These are phyloP conservation scores for Scorias spongiosa DNA, from an alignment of 2,329 filamentous ascomycete genomes.

Conservation along the genomic window DNA sequence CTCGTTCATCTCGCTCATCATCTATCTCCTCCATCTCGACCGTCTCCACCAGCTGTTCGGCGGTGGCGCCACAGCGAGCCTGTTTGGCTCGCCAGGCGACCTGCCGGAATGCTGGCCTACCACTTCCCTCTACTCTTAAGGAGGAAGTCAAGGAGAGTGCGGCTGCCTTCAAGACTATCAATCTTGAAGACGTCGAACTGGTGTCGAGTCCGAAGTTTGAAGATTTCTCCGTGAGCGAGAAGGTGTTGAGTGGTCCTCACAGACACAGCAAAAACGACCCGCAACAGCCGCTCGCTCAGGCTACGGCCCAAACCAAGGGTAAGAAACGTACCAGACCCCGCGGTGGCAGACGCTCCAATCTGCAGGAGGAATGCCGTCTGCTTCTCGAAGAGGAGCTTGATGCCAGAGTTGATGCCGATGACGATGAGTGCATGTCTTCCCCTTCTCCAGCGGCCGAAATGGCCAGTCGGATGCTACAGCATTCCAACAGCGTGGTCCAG, in stretches of 20 bases:
- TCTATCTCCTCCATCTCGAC: conserved; percentile 40
- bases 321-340: conserved; percentile 18
- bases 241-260: conserved; percentile 16
- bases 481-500: not conserved
- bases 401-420: conserved; percentile 13
- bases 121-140: conserved; percentile 2
- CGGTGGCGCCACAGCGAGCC: conserved; percentile 35
- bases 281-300: conserved; percentile 4
- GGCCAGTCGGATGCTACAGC: not conserved
- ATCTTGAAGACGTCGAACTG: conserved; percentile 16
- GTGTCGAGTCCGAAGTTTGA: conserved; percentile 14
- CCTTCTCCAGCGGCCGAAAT: conserved; percentile 4
- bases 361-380: conserved; percentile 21
- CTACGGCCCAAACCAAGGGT: not conserved
- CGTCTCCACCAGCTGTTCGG: conserved; percentile 23
- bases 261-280: conserved; percentile 14
- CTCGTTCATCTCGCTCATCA: conserved; percentile 38
- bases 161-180: conserved; percentile 12
- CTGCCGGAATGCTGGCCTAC: conserved; percentile 32
- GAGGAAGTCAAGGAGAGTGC: conserved; percentile 11
- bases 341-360: conserved; percentile 16
- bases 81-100: conserved; percentile 38
- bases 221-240: conserved; percentile 19
- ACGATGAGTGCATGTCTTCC: conserved; percentile 8
- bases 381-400: conserved; percentile 16